Base-by-base conservation (phyloP, 441 rosid species). In the Populus hybrid region DNA sequence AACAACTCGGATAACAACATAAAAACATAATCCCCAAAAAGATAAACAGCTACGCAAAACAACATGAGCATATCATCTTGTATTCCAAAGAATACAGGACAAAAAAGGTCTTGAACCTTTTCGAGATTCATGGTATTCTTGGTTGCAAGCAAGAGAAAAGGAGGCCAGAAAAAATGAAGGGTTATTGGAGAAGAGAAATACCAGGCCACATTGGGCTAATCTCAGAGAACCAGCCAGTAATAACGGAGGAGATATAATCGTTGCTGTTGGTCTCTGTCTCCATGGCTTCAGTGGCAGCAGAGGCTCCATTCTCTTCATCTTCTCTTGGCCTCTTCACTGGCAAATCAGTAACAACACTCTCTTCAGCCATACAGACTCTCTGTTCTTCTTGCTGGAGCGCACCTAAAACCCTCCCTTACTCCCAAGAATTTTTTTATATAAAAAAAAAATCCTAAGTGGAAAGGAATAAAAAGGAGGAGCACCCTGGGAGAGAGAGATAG, bases 181-280 rank as follows among this genome's bases (percentile, higher is more conserved):
- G 35, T 24, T 38, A 70, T 24, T 29, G 26, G 20, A 56, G 31
- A 29, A 76, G 50, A 68, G 69, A 75, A 81, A 84, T 84, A 95
- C 98, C 98, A 77, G 98, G 98, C 98, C 99, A 94, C 98, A 96
- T 88, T 78, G 98, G 92, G 87, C 95, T 94, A 82, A 94, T 92
- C 87, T 96, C 99, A 12, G 98, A 97, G 91, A 97, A 97, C 99
- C 99, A 93, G 24, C 98, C 98, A 75, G 97, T 90, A 67, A 97
- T 97, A 70, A 97, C 93, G 50, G 96, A 69, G 64, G 98, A 91
- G 38, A 94, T 84, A 77, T 84, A 82, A 65, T 80, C 81, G 24
- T 76, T 82, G 68, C 80, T 82, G 61, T 53, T 68, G 42, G 59
- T 80, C 73, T 88, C 95, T 6, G 80, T 86, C 38, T 84, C 94